Base-by-base conservation (phyloP, 305 asterid genomes). In the Fraxinus ornus region DNA sequence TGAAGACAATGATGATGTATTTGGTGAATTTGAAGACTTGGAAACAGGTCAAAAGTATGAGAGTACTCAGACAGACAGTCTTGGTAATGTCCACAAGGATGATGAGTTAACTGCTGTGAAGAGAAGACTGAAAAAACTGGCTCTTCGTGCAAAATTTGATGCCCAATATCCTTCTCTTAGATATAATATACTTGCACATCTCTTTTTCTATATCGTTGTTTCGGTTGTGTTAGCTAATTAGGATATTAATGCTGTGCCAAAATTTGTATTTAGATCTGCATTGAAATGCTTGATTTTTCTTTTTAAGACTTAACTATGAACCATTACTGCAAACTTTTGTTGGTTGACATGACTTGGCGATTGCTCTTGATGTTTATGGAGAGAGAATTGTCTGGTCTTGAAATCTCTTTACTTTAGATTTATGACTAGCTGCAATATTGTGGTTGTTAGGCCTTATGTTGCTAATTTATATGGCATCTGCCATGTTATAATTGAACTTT, bases 141-240 rank as follows among this genome's bases (percentile, higher is more conserved):
- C 98, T 74, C 94, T 89, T 80, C 99, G 98, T 55, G 98, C 98
- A 74, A 93, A 91, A 88, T 93, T 94, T 91, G 98, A 94, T 89
- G 87, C 97, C 82, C 87, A 89, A 94, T 94, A 94, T 96, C 98
- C 98, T 93, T 92, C 62, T 70, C 74, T 80, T 68, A 13, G 6
- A 52, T 49, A 35, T 68, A 36, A 33, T 84, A 33, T 60, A 33
- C 15, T 84, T 62, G 22, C 82, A 55, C 72, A 64, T 81, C 28
- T 75, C 71, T 82, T 39, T 49, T 75, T 76, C 52, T 62, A 49
- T 84, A 66, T 78, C 15, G 12, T 57, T 66, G 21, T 76, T 62
- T 60, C 1, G 10, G 75, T 71, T 66, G 37, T 77, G 72, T 24
- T 13, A 22, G 19, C 78, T 62, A 22, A 49, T 33, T 12, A 26